Conservation (phyloP, 2,329 filamentous ascomycete species). For the Claviceps cyperi region DNA sequence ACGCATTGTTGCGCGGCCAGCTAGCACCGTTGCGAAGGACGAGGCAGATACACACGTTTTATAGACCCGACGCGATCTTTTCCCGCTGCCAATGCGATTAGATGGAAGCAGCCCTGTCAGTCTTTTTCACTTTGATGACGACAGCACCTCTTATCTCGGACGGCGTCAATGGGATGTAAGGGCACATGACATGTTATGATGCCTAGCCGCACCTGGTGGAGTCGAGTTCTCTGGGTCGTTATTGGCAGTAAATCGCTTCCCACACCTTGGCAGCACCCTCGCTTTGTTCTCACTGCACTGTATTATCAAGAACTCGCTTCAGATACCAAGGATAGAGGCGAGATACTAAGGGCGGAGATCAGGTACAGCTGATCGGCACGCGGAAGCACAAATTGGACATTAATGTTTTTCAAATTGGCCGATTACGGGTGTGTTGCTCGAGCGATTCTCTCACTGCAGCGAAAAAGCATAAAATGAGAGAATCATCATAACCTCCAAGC, state of each 20-base stretch:
- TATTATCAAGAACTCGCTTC: not conserved
- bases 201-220: not conserved
- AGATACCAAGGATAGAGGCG: not conserved
- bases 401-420: not conserved
- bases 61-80: not conserved
- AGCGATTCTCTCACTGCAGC: not conserved
- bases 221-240: slow-evolving; percentile 1
- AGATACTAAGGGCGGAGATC: not conserved
- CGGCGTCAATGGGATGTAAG: not conserved
- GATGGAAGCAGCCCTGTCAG: not conserved
- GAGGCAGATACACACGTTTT: not conserved
- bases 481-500: not conserved
- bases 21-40: not conserved
- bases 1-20: not conserved
- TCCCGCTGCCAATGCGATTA: not conserved
- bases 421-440: not conserved
- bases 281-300: not conserved
- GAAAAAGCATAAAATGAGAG: not conserved
- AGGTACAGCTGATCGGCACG: not conserved
- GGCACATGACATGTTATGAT: not conserved
- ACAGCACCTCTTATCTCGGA: slow-evolving; percentile 2
- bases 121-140: not conserved
- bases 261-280: not conserved
- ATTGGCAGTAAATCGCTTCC: slow-evolving; percentile 4
- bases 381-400: not conserved